phyloP scores from a whole-genome alignment of 495 filamentous ascomycete genomes.

The Pyrenula aspistea region DNA sequence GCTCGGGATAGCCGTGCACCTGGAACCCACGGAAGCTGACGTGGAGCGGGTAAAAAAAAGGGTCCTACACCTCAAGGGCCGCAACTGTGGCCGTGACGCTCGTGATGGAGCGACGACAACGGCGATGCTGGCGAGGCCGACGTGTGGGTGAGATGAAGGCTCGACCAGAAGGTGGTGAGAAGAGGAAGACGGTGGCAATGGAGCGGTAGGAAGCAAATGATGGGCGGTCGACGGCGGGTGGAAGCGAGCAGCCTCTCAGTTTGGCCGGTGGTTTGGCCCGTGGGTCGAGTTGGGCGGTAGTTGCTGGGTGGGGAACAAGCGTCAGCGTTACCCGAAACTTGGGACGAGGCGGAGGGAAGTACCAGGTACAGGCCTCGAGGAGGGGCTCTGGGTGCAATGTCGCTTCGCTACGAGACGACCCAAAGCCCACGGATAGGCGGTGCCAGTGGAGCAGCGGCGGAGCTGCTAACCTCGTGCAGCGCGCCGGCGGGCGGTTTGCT shows the following conservation, averaged over 20 bases:
- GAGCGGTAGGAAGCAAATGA: neutral
- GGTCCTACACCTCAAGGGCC: neutral
- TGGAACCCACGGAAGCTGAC: neutral
- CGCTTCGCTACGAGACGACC: no score
- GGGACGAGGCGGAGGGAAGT: no score
- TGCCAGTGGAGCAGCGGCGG: neutral
- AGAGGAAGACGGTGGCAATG: neutral
- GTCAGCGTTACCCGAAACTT: neutral
- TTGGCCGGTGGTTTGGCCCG: neutral
- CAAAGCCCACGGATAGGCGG: no score
- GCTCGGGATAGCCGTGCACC: neutral
- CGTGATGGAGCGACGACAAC: no score
- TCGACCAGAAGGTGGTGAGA: neutral
- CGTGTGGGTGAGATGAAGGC: neutral
- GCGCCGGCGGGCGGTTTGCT: neutral
- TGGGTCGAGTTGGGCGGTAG: no score
- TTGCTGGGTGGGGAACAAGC: no score
- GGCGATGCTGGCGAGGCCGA: neutral
- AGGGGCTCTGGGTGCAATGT: no score
- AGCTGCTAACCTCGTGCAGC: neutral
- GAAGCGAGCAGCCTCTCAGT: neutral
- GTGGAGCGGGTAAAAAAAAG: neutral
- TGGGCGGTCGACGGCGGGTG: neutral
- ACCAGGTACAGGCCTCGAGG: no score
- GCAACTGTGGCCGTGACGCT: no score